Evolutionary conservation across 495 filamentous ascomycete species (phyloP), one percentile per base, ranked within the genome.

Genomic region (Apodospora peruviana): DNA sequence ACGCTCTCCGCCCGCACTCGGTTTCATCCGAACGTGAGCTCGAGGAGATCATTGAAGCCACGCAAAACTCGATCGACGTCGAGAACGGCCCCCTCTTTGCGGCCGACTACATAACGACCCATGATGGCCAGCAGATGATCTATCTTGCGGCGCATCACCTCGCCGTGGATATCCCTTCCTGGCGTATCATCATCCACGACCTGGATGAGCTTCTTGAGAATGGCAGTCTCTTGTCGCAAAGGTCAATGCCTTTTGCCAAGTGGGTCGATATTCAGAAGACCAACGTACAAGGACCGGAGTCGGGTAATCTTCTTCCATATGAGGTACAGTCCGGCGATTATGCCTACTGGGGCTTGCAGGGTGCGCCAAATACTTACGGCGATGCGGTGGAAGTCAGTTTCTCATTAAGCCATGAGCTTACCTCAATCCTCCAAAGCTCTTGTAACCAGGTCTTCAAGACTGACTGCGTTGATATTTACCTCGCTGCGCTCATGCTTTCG

Each of bases 111-210:
- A 79, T 87, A 52, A 56, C 75, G 5, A 68, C 76, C 5, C 52
- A 69, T 20, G 71, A 76, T 8, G 65, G 66, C 4, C 64, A 65
- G 10, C 72, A 77, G 32, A 55, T 82, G 8, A 50, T 88, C n/a
- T 85, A 83, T 23, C 67, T 89, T 58, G 72, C 75, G 7, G 82
- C 76, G 2, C 84, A 88, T 54, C 85, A 87, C 52, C 62, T 87
- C 1, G 81, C 84, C 3, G 74, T 88, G 23, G 85, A 89, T 50
- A 76, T 86, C 23, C 78, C 84, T 8, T 88, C 85, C 0, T 88
- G 83, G 84, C 71, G 78, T 17, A 72, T 86, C 17, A 79, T 89
- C 7, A 68, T 85, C 12, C 72, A 83, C 42, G 85, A 89, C 43
- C 49, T 88, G 34, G 84, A 86, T 51, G 77, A 84, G 16, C 49